Evolutionary conservation across 2,329 filamentous ascomycete genomes (phyloP), one percentile per base, ranked within the genome.

Genomic region (Epichloe hybrida): DNA sequence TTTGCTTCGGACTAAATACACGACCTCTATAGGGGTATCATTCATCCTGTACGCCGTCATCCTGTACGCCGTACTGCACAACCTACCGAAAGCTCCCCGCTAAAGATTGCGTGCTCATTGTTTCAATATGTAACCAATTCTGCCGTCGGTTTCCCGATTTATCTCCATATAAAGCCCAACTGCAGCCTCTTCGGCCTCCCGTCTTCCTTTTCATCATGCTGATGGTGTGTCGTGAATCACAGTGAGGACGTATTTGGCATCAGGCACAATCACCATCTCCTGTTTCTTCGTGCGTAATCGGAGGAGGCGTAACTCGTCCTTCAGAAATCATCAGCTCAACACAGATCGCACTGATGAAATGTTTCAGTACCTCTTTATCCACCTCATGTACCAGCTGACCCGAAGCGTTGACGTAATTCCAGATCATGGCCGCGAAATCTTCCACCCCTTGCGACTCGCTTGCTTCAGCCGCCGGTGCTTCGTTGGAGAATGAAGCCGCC

Each of bases 201-300:
- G 13, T 46, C 5, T 48, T 39, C 44, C 42, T 48, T 36, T 43
- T 36, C 34, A 54, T 65, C 67, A 86, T 60, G 80, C 81, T 8
- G 80, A 76, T 39, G 85, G 83, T n/a, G 86, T 88, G 63, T 90
- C 86, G 67, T 91, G 86, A 51, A 91, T 78, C 38, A 89, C 83
- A 50, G 90, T 80, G 38, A 91, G 74, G 45, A 93, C 72, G 66
- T 86, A 94, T 61, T 87, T 89, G 40, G 77, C 62, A 64, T 91
- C 87, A 65, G 86, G 86, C 20, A 91, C 84, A 61, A 93, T 87
- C 53, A 93, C 84, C 55, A 93, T 70, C 66, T 94, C 88, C 59
- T 89, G 85, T 66, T 86, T 89, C 71, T 83, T 88, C n/a, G 86
- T 91, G 56, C 88, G 77, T 56, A 94, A 64, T 55, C 86, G 76